Base-by-base conservation (phyloP, 352 stramenopile species). In the Globisporangium alternatum region DNA sequence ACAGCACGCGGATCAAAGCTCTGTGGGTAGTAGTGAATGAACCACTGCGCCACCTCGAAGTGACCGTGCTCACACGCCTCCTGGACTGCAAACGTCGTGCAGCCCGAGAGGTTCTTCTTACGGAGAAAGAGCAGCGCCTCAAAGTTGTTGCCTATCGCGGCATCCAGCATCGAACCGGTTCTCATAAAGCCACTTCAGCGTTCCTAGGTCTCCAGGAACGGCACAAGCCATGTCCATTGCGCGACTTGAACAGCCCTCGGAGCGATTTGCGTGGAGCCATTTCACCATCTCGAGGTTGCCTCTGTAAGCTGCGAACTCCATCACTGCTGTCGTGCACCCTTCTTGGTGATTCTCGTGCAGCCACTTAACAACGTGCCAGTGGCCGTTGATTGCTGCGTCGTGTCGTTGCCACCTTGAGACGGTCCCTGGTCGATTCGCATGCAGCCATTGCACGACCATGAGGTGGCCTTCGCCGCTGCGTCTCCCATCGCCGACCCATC, bases 201-300 rank as follows among this genome's bases (percentile, higher is more conserved):
- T 43, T 43, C 35, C 35, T 8, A 43, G 35, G 35, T 17, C 17
- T 17, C 35, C 35, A 17, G 9, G 35, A 43, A 17, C 8, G 2
- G 9, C 35, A 3, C 9, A 13, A 17, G 35, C 35, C 35, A 43
- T 17, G 35, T 43, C 35, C 35, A 43, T 43, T 43, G 35, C 35
- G 35, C 10, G 35, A 17, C 35, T 43, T 13, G 35, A 43, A 15
- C 35, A 43, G 35, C 35, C 35, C 35, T 43, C 35, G 35, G 28
- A 43, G 41, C 56, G 56, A 7, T 62, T 35, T 9, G 15, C 45
- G 3, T 54, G 56, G 2, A 62, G 31, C 41, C 41, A 62, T 22
- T 62, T 31, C 4, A 62, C 56, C n/a, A 62, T 28, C 13, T 55
- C 17, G 39, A 45, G 39, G 39, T 45, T 45, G 4, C 15, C 39